Evolutionary conservation across 345 rosid species (phyloP), one percentile per base, ranked within the genome.

Genomic region (Murraya koenigii): DNA sequence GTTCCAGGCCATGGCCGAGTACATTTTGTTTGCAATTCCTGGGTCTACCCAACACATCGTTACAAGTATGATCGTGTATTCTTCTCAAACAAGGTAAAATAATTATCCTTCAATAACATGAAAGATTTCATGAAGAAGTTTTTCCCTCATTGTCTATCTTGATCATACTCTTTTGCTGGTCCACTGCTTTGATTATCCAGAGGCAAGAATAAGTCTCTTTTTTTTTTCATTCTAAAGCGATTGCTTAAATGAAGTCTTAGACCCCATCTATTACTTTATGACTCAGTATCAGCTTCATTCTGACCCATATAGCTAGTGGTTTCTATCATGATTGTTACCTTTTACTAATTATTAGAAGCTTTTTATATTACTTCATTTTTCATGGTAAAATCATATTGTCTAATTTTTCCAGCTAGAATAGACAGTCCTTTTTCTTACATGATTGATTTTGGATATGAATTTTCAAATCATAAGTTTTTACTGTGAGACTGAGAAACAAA

Each of bases 71-170:
- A 87, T 74, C 93, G 99, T 23, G 89, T 91, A 23, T 95, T 93
- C 91, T 95, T 95, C 82, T 89, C 95, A 13, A 93, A 92, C 87
- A 87, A 93, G 98, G 99, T 95, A 89, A 79, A 47, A 55, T 7
- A 6, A 4, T 5, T 52, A 19, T 62, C 33, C 33, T 64, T 10
- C 47, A 76, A 22, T 44, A 41, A 74, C 36, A 22, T 26, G 52
- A 26, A 7, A 47, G 36, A 14, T 55, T 65, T 44, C 14, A 20
- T 26, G 80, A 23, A 17, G 55, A 32, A 44, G 19, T 28, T 60
- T 28, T 60, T 25, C 1, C 8, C 5, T 7, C 15, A 38, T 15
- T 65, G 60, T 55, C 5, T 20, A 6, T 28, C 10, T 71, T 80
- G 33, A 56, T 64, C 6, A 11, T 80, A 30, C n/a, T 64, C 63